Base-by-base conservation (phyloP, 139 green algal species). In the Coelastrella sp. region DNA sequence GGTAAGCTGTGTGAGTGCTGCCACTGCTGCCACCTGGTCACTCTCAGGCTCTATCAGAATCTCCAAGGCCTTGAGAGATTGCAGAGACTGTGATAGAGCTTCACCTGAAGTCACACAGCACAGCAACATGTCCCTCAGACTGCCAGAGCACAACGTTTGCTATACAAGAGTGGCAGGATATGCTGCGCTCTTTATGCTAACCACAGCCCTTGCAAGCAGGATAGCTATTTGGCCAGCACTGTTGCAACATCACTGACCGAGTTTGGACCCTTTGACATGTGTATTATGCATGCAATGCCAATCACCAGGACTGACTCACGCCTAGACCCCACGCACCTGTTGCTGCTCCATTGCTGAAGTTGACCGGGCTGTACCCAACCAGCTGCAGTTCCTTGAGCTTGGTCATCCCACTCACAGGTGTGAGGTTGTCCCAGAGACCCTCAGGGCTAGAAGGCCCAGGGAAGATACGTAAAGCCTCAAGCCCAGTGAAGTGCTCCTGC, bases 341-440 rank as follows among this genome's bases (percentile, higher is more conserved):
- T 82, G 75, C 75, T 71, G 75, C 51, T 1, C 75, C 75, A 15
- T 38, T 69, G 53, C 51, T 82, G 75, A 82, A 82, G 53, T n/a
- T 82, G 75, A 82, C 35, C 19, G 75, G 75, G 53, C 35, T 69
- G 51, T 82, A 82, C 21, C 75, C 75, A 23, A 82, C 75, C 75
- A 82, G 75, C 75, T 82, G 75, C 53, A 82, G 75, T 53, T 82
- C 75, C 75, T 82, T 53, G 30, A 82, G 53, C 53, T 71, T 53
- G 4, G 21, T 19, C 53, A 82, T 60, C 75, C 25, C 23, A 23
- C 53, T 69, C 0, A 82, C 53, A 13, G 75, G 75, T 15, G 5
- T 35, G 51, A 82, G 53, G 35, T 82, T 40, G 19, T 82, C 25
- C 75, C 75, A 82, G 23, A 71, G n/a, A 4, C 8, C 35, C 2